phyloP scores from a whole-genome alignment of 805 yeast species.

The Nakazawaea anatomiae region DNA sequence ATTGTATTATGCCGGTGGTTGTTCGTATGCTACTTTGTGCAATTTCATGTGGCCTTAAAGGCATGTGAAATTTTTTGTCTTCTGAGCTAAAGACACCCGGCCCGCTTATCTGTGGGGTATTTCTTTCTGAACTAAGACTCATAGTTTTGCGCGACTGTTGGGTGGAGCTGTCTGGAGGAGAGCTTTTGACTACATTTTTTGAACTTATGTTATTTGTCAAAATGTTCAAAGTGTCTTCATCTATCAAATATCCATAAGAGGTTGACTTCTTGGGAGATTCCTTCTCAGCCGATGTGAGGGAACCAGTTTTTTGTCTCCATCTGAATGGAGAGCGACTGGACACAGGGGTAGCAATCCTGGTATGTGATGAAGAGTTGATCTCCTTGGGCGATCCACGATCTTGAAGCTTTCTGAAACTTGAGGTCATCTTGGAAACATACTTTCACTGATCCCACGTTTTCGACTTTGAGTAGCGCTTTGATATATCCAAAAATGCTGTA shows the following conservation, averaged over 20 bases:
- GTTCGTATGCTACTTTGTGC: no score
- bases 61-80: no score
- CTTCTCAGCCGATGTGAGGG: background rate
- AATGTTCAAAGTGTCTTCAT: slow-evolving; percentile 1
- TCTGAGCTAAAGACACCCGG: no score
- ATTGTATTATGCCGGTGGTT: no score
- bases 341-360: background rate
- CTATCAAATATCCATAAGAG: slow-evolving; percentile 1
- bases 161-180: no score
- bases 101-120: no score
- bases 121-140: no score
- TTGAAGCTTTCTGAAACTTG: background rate
- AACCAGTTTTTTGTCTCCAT: background rate
- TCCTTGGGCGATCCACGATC: background rate
- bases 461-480: no score
- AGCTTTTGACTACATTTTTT: no score
- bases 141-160: no score
- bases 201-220: slow-evolving; percentile 1
- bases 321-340: background rate
- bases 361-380: background rate
- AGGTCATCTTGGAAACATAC: background rate
- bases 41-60: no score
- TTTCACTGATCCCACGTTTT: background rate
- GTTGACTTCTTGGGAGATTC: background rate
- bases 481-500: no score